phyloP scores from a whole-genome alignment of 495 filamentous ascomycete genomes.

The Neurospora sp. region DNA sequence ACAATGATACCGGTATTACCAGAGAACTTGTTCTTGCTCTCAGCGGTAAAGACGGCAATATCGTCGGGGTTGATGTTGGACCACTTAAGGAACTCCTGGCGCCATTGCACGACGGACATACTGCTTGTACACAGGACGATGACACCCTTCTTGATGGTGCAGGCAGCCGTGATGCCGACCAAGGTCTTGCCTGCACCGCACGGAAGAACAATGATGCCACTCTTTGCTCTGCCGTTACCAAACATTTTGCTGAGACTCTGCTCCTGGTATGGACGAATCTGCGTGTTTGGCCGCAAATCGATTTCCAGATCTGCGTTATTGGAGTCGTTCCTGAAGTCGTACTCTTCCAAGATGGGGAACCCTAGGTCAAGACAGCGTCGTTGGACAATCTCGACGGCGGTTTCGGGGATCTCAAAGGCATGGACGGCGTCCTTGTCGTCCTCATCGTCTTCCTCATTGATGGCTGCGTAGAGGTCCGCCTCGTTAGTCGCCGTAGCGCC shows the following conservation, averaged over 20 bases:
- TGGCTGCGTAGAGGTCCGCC: conserved; percentile 39
- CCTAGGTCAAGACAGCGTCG: conserved; percentile 80
- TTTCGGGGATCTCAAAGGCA: conserved; percentile 80
- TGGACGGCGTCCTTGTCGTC: conserved; percentile 84
- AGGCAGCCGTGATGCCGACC: conserved; percentile 93
- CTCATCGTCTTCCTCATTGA: conserved; percentile 79
- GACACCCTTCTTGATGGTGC: conserved; percentile 91
- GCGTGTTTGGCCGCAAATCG: conserved; percentile 71
- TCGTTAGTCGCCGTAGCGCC: conserved; percentile 11
- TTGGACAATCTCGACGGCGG: conserved; percentile 72
- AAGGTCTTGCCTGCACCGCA: conserved; percentile 97
- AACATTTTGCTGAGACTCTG: conserved; percentile 99
- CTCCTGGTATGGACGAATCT: conserved; percentile 90
- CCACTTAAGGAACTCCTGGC: conserved; percentile 93
- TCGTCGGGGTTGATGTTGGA: conserved; percentile 92
- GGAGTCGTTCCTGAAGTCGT: conserved; percentile 93
- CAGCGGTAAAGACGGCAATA: conserved; percentile 89
- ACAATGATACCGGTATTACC: conserved; percentile 91
- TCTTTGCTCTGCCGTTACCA: conserved; percentile 91
- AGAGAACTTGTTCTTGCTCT: conserved; percentile 82
- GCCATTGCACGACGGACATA: conserved; percentile 97
- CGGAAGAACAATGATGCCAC: conserved; percentile 93
- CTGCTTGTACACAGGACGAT: conserved; percentile 93
- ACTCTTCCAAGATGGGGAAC: conserved; percentile 87
- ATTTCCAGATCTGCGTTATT: conserved; percentile 86